These are phyloP conservation scores for Crithidia expoeki DNA, from an alignment of 208 protist genomes.

Conservation along the genomic window DNA sequence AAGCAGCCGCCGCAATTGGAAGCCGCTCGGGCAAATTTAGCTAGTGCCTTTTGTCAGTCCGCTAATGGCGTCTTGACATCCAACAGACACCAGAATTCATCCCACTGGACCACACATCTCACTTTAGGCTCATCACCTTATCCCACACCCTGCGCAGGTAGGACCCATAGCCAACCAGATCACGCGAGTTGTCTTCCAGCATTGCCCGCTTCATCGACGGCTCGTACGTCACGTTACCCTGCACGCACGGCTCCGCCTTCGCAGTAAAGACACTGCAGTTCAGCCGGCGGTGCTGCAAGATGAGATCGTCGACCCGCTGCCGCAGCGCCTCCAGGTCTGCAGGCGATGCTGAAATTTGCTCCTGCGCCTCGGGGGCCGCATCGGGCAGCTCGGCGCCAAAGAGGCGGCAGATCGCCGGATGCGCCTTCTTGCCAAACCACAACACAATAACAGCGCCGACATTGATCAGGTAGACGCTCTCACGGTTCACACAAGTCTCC, in stretches of 20 bases:
- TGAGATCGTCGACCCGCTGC: slow-evolving; percentile 52
- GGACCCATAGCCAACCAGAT: slow-evolving; percentile 61
- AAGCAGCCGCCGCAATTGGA: too few species aligned
- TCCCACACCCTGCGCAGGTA: slow-evolving; percentile 72
- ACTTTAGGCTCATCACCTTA: slow-evolving; percentile 36
- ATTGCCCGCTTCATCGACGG: slow-evolving; percentile 67
- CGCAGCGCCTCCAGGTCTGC: slow-evolving; percentile 65
- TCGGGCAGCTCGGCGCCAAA: slow-evolving; percentile 53
- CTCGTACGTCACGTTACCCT: slow-evolving; percentile 66
- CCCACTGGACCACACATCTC: background rate
- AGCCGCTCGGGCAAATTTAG: too few species aligned
- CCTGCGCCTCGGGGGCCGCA: slow-evolving; percentile 15
- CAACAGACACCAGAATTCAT: background rate
- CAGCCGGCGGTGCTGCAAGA: slow-evolving; percentile 45
- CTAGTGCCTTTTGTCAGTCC: too few species aligned
- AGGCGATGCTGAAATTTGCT: slow-evolving; percentile 32
- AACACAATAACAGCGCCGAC: slow-evolving; percentile 63
- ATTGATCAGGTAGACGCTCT: slow-evolving; percentile 73
- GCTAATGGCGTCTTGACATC: background rate
- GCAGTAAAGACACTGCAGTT: slow-evolving; percentile 45
- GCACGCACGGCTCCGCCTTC: slow-evolving; percentile 47
- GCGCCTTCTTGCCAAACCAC: slow-evolving; percentile 67
- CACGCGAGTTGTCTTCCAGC: slow-evolving; percentile 68
- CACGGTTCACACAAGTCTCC: slow-evolving; percentile 53
- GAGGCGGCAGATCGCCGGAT: slow-evolving; percentile 44